Evolutionary conservation across 2,329 filamentous ascomycete species (phyloP).

Genomic region (Fusarium setosum): DNA sequence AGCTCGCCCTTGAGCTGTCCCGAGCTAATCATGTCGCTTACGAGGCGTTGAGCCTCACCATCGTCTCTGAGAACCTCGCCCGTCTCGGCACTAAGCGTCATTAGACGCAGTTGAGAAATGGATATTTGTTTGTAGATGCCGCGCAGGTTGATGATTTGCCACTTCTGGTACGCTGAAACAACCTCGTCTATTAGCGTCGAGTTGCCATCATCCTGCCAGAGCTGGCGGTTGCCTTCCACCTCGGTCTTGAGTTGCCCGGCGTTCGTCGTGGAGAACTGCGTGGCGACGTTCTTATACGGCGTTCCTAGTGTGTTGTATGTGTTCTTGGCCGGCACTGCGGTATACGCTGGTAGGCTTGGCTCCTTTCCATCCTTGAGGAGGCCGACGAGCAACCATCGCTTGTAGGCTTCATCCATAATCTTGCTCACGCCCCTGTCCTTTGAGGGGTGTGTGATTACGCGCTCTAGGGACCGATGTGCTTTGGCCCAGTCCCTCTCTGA

Average conservation of each 20-base stretch:
- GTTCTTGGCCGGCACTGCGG: slow-evolving; percentile 64
- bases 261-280: slow-evolving; percentile 70
- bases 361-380: slow-evolving; percentile 76
- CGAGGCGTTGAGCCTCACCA: slow-evolving; percentile 57
- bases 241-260: slow-evolving; percentile 72
- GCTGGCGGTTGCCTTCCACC: slow-evolving; percentile 64
- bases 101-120: slow-evolving; percentile 61
- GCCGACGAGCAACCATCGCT: slow-evolving; percentile 86
- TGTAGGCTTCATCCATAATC: slow-evolving; percentile 90
- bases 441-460: slow-evolving; percentile 74
- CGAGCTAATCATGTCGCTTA: slow-evolving; percentile 66
- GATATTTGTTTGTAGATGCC: slow-evolving; percentile 75
- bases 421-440: slow-evolving; percentile 73
- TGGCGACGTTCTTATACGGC: slow-evolving; percentile 77
- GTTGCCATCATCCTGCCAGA: slow-evolving; percentile 81
- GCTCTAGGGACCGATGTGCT: slow-evolving; percentile 71
- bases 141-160: slow-evolving; percentile 79
- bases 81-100: slow-evolving; percentile 66
- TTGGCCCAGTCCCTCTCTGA: slow-evolving; percentile 69
- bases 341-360: slow-evolving; percentile 65
- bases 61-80: slow-evolving; percentile 56
- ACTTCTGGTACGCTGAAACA: slow-evolving; percentile 76
- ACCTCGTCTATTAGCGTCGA: slow-evolving; percentile 76
- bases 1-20: slow-evolving; percentile 65
- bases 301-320: slow-evolving; percentile 69